A percentile compares a stretch with the other conserved stretches of the same genome.
These are phyloP conservation scores for Didymella arachidicola DNA, from an alignment of 2,329 filamentous ascomycete genomes.

Conservation along the genomic window DNA sequence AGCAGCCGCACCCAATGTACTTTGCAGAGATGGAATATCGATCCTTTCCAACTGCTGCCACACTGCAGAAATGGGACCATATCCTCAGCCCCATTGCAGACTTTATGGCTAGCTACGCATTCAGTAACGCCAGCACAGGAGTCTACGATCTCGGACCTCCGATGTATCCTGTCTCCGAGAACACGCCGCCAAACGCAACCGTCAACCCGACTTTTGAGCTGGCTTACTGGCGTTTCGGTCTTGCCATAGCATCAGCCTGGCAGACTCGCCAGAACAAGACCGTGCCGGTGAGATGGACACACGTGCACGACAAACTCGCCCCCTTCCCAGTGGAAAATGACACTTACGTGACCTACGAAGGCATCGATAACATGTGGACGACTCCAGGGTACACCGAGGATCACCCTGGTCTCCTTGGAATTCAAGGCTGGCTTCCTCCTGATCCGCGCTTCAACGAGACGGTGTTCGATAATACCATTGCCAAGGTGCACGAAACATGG, in stretches of 20 bases:
- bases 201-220: constrained; percentile 67
- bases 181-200: constrained; percentile 65
- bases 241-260: constrained; percentile 63
- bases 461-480: constrained; percentile 41
- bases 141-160: constrained; percentile 63
- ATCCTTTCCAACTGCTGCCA: constrained; percentile 53
- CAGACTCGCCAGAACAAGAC: constrained; percentile 57
- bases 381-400: constrained; percentile 40
- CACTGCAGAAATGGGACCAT: constrained; percentile 62
- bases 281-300: constrained; percentile 57
- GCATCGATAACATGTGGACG: constrained; percentile 51
- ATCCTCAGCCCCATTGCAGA: constrained; percentile 62
- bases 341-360: constrained; percentile 65
- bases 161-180: constrained; percentile 63
- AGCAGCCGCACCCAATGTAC: constrained; percentile 66
- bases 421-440: constrained; percentile 44
- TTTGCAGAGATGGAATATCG: constrained; percentile 63
- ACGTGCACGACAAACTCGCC: constrained; percentile 62
- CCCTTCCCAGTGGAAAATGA: constrained; percentile 60
- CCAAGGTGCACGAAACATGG: constrained; percentile 44
- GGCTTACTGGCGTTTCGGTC: constrained; percentile 68
- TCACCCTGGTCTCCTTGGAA: constrained; percentile 43
- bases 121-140: constrained; percentile 60
- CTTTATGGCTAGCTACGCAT: constrained; percentile 68
- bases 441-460: constrained; percentile 38